These are phyloP conservation scores for Trypanosoma theileri DNA, from an alignment of 208 protist genomes.

Conservation along the genomic window DNA sequence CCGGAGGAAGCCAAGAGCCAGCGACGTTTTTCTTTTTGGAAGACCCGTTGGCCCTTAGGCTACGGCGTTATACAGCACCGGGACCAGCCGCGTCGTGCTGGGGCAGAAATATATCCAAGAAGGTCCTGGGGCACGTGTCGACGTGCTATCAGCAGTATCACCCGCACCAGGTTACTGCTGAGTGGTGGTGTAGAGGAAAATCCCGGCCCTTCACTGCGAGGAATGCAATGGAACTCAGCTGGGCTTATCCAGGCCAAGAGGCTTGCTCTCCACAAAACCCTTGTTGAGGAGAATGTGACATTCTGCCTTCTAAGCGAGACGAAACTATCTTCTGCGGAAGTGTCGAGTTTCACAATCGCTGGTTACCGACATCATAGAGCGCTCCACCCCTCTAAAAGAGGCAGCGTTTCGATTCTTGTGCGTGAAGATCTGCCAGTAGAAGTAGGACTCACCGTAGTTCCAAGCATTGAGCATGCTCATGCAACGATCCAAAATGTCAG, in stretches of 20 bases:
- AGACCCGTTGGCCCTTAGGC: neutral
- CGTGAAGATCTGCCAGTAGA: too few relatives aligned
- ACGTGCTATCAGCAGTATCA: slow-evolving; percentile 12
- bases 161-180: slow-evolving; percentile 2
- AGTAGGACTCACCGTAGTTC: too few relatives aligned
- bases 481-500: too few relatives aligned
- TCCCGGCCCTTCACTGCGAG: slow-evolving; percentile 1
- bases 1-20: slow-evolving; percentile 13
- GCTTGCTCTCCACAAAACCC: too few relatives aligned
- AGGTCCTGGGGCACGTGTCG: slow-evolving; percentile 1
- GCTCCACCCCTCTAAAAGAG: too few relatives aligned
- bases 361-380: too few relatives aligned
- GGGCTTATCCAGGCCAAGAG: slow-evolving; percentile 6
- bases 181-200: slow-evolving; percentile 5
- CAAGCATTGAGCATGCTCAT: too few relatives aligned
- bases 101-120: neutral
- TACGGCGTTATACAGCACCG: neutral
- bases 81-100: slow-evolving; percentile 4
- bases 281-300: too few relatives aligned
- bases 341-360: too few relatives aligned
- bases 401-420: too few relatives aligned
- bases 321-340: too few relatives aligned
- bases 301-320: too few relatives aligned
- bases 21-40: slow-evolving; percentile 4
- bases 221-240: neutral